Evolutionary conservation across 495 filamentous ascomycete species (phyloP).

Genomic region (Penicillium salamii): DNA sequence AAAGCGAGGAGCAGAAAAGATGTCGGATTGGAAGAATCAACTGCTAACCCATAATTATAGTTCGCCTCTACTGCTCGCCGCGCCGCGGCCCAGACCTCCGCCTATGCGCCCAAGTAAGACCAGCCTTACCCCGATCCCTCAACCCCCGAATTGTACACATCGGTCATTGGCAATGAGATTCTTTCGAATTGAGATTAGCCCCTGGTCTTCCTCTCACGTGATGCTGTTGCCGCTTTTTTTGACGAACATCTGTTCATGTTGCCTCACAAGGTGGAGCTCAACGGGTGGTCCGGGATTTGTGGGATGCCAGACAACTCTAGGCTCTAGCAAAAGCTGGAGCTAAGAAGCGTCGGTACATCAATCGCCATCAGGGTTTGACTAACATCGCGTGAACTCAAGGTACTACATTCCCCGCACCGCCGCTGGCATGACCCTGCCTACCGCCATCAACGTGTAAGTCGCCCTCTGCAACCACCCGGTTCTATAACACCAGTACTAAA

Average conservation of each 20-base stretch:
- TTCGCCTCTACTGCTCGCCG: slow-evolving; percentile 45
- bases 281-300: neutral
- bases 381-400: slow-evolving; percentile 31
- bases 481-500: slow-evolving; percentile 1
- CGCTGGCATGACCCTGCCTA: slow-evolving; percentile 48
- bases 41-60: slow-evolving; percentile 28
- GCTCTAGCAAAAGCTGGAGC: neutral
- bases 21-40: neutral
- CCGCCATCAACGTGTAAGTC: slow-evolving; percentile 50
- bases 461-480: neutral
- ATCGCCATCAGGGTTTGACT: slow-evolving; percentile 1
- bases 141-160: neutral
- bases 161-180: neutral
- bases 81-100: slow-evolving; percentile 41
- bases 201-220: too few species aligned
- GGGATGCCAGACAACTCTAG: neutral
- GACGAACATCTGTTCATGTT: neutral
- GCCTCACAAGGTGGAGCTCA: neutral
- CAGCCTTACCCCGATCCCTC: slow-evolving; percentile 2
- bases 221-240: neutral
- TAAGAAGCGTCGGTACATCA: neutral
- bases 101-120: slow-evolving; percentile 45
- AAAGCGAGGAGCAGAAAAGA: slow-evolving; percentile 8
- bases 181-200: neutral
- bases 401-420: slow-evolving; percentile 49